Conservation (phyloP, 345 rosid species). For the Aethionema arabicum region DNA sequence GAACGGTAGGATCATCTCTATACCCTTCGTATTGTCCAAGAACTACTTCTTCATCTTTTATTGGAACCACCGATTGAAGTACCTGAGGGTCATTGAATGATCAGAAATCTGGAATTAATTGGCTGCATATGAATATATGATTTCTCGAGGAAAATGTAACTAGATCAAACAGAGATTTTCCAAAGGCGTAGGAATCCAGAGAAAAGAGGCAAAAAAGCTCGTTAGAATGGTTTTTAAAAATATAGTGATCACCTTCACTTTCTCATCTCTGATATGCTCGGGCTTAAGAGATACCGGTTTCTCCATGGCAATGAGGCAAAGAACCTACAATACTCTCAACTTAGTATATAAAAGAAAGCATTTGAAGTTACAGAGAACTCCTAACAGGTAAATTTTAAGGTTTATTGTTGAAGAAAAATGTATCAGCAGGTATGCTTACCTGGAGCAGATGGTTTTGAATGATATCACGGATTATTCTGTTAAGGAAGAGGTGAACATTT, state of each 20-base stretch:
- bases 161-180: neutral
- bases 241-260: slow-evolving; percentile 75
- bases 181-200: neutral
- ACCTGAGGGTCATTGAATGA: slow-evolving; percentile 49
- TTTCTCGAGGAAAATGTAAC: neutral
- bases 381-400: neutral
- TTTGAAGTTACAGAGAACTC: slow-evolving; percentile 4
- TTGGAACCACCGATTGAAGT: slow-evolving; percentile 89
- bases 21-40: slow-evolving; percentile 96
- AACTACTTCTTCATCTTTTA: slow-evolving; percentile 88
- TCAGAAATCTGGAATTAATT: slow-evolving; percentile 24
- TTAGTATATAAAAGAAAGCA: slow-evolving; percentile 9
- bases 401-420: neutral
- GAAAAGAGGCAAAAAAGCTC: neutral
- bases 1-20: slow-evolving; percentile 93
- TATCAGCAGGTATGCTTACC: slow-evolving; percentile 20
- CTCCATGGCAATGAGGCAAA: slow-evolving; percentile 96
- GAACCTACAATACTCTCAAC: slow-evolving; percentile 55
- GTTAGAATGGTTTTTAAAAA: slow-evolving; percentile 21
- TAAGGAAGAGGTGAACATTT: slow-evolving; percentile 1
- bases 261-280: slow-evolving; percentile 96
- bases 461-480: neutral
- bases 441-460: slow-evolving; percentile 1
- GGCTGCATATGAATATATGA: slow-evolving; percentile 10
- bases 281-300: slow-evolving; percentile 96